A percentile compares a stretch with the other conserved stretches of the same genome.
These are phyloP conservation scores for Coemansia reversa DNA, from an alignment of 192 early-diverging fungal genomes.

Conservation along the genomic window DNA sequence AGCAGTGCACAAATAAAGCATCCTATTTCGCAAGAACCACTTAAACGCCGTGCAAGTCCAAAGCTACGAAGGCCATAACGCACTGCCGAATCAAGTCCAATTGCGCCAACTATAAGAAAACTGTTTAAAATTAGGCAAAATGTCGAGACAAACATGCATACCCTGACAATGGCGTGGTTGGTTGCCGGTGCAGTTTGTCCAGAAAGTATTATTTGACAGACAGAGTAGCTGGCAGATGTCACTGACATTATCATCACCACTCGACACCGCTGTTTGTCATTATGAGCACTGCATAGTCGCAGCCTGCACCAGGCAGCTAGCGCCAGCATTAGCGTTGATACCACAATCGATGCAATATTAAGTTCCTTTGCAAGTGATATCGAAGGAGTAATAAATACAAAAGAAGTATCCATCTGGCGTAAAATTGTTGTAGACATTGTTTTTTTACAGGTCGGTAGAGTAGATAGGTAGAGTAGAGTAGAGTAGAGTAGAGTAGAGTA, in stretches of 20 bases:
- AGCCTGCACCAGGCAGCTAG: conserved; percentile 18
- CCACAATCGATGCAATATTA: conserved; percentile 10
- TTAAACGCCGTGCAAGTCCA: conserved; percentile 21
- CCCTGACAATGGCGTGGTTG: not conserved
- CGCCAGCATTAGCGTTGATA: conserved; percentile 8
- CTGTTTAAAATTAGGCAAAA: conserved; percentile 15
- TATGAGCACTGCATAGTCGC: conserved; percentile 8
- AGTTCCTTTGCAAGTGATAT: not conserved
- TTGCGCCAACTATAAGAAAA: conserved; percentile 21
- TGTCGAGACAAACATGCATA: conserved; percentile 8
- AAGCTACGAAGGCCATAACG: conserved; percentile 44
- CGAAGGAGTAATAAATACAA: not conserved
- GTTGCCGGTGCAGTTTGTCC: not conserved
- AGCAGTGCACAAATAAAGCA: conserved; percentile 15
- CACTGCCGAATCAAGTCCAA: conserved; percentile 28
- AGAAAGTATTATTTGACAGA: conserved; percentile 22
- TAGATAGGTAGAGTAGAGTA: too few species aligned
- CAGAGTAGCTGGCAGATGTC: conserved; percentile 16
- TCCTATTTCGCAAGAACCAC: conserved; percentile 19
- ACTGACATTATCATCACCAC: conserved; percentile 14
- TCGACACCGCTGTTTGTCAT: conserved; percentile 29
- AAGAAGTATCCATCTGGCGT: not conserved
- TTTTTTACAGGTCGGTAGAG: not conserved
- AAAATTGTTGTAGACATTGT: conserved; percentile 18
- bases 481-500: too few species aligned